Evolutionary conservation across 2,329 filamentous ascomycete genomes (phyloP), one percentile per base, ranked within the genome.

Genomic region (Ciborinia camelliae): DNA sequence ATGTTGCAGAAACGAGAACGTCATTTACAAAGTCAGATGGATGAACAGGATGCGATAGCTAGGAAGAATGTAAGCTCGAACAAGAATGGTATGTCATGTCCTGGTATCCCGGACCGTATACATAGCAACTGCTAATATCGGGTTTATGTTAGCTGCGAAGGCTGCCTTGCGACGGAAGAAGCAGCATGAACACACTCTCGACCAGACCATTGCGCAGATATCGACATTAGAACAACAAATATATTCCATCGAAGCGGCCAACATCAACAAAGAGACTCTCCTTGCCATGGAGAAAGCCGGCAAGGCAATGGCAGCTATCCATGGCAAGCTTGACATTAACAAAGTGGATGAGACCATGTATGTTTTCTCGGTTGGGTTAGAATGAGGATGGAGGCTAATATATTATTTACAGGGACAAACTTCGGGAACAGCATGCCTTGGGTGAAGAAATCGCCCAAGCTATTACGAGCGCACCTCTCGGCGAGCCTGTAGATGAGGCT

Each of bases 1-100:
- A 98, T 98, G 93, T 84, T 99, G 75, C 92, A 96, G 80, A 99
- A 99, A 84, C 86, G 94, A 67, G 93, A 98, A 82, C 90, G 86
- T 77, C 92, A 98, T 76, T 80, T 98, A 68, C 90, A 95, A 78
- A 90, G 85, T 68, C 92, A 96, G 81, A 97, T 98, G 81, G 89
- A 92, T 32, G 92, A 98, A 77, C 93, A 98, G 77, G 92, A 97
- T 73, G 84, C 84, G 45, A 85, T 96, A 70, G 95, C 95, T 52
- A 85, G 91, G 78, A 97, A 97, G 83, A 89, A 95, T 68, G 89
- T 97, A 64, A 87, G 82, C 73, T 84, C 89, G 66, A 98, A 98
- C 81, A 98, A 97, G 80, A 92, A 86, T 72, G 89, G 95, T 98
- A 85, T 70, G 88, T 63, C 50, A n/a, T n/a, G n/a, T 37, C 20